These are phyloP conservation scores for Gonapodya prolifera DNA, from an alignment of 192 early-diverging fungal genomes.

Conservation along the genomic window DNA sequence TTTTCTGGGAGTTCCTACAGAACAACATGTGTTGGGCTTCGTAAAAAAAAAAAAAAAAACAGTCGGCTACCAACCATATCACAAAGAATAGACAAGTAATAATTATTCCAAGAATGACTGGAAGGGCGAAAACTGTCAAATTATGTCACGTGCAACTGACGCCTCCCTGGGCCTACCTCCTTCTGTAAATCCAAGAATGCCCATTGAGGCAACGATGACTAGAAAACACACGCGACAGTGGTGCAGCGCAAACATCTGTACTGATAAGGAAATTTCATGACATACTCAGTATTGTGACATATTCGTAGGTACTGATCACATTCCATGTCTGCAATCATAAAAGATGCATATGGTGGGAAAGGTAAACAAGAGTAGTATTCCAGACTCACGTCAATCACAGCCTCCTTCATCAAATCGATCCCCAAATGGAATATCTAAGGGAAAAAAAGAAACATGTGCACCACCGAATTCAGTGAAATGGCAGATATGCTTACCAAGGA, in stretches of 20 bases:
- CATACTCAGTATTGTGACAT: conserved; percentile 55
- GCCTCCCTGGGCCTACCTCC: conserved; percentile 33
- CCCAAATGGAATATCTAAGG: conserved; percentile 91
- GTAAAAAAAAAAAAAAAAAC: too few species aligned
- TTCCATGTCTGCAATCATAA: conserved; percentile 41
- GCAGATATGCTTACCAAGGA: background rate
- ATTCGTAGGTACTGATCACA: conserved; percentile 76
- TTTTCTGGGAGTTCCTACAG: conserved; percentile 5
- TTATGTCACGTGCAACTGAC: too few species aligned
- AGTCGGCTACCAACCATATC: conserved; percentile 23
- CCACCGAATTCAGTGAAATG: background rate
- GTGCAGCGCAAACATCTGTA: too few species aligned
- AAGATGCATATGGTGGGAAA: background rate
- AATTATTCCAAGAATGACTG: conserved; percentile 79
- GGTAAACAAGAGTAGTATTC: background rate
- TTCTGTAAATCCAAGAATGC: conserved; percentile 82
- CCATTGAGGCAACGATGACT: background rate
- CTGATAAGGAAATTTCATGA: too few species aligned
- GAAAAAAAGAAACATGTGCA: background rate
- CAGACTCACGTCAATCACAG: conserved; percentile 49
- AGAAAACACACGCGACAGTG: background rate
- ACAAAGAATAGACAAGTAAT: conserved; percentile 94
- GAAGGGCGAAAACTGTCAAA: background rate
- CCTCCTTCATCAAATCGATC: conserved; percentile 84
- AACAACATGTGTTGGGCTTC: background rate